phyloP scores from a whole-genome alignment of 139 green algal genomes.

The Chlorella vulgaris region DNA sequence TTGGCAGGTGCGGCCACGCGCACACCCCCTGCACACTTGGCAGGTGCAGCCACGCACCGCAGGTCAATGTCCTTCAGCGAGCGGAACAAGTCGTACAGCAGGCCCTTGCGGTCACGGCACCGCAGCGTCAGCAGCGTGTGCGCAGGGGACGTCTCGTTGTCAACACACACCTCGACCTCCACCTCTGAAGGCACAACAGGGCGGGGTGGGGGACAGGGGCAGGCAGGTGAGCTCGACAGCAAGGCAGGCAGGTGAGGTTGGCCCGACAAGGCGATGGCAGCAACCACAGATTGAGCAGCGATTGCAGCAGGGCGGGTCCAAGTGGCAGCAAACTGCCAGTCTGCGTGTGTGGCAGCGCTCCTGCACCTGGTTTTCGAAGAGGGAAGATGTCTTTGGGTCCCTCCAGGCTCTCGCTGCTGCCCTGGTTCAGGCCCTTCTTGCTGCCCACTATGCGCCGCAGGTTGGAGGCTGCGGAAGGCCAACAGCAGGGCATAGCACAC shows the following conservation, averaged over 20 bases:
- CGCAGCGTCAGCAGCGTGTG: conserved; percentile 70
- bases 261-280: no score
- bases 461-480: conserved; percentile 3
- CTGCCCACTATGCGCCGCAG: conserved; percentile 22
- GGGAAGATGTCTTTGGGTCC: conserved; percentile 1
- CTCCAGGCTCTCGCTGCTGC: not conserved
- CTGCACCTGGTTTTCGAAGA: not conserved
- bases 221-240: not conserved
- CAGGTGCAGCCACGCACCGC: conserved; percentile 15
- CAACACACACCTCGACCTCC: conserved; percentile 56
- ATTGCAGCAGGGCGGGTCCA: no score
- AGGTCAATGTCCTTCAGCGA: conserved; percentile 75
- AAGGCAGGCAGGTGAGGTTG: not conserved
- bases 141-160: conserved; percentile 63
- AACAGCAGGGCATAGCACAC: not conserved
- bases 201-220: not conserved
- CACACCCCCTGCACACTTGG: not conserved
- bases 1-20: not conserved
- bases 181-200: no score
- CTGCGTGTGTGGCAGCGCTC: no score
- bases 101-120: conserved; percentile 78
- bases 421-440: not conserved
- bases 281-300: no score
- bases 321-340: no score
- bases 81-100: conserved; percentile 80